Base-by-base conservation (phyloP, 768 basidiomycete species). In the Chalciporus pseudorubinellus region DNA sequence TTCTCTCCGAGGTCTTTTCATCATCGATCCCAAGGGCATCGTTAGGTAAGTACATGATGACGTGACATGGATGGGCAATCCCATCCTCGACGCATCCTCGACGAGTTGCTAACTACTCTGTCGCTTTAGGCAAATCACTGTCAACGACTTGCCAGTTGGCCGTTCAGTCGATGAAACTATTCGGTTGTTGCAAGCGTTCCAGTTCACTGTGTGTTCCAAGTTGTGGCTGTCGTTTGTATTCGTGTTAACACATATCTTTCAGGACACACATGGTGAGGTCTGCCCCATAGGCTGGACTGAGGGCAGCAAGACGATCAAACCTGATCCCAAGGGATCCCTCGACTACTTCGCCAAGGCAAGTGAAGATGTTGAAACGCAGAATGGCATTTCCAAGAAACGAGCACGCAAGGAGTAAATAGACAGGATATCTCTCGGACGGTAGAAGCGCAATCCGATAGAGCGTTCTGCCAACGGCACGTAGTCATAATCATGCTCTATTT, bases 71-170 rank as follows among this genome's bases (percentile, higher is more conserved):
- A 44, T n/a, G 39, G 22, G 14, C 28, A n/a, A n/a, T n/a, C n/a
- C n/a, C n/a, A n/a, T n/a, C n/a, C n/a, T n/a, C n/a, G n/a, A n/a
- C n/a, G n/a, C 40, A 20, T 28, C 14, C 20, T 34, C 13, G 7
- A 24, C 0, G 1, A 14, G 16, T 18, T 10, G 43, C 21, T 34
- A 24, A 46, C 20, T 45, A 2, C 10, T 14, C 12, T 4, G 4
- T n/a, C 45, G 16, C 18, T 36, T 48, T 39, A 88, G 87, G 55
- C 87, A 91, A 76, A 86, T 89, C 59, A 92, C 90, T 48, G 76
- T 95, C 55, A 95, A 95, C 66, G 94, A 97, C 70, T 80, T 95
- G 36, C 91, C 93, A 13, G 92, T 95, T 44, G 94, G 94, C n/a
- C 89, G 94, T 47, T 93, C 91, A 3, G 93, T 95, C 48, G 92